Conservation (phyloP, 2,329 filamentous ascomycete genomes). For the Xylariaceae sp. region DNA sequence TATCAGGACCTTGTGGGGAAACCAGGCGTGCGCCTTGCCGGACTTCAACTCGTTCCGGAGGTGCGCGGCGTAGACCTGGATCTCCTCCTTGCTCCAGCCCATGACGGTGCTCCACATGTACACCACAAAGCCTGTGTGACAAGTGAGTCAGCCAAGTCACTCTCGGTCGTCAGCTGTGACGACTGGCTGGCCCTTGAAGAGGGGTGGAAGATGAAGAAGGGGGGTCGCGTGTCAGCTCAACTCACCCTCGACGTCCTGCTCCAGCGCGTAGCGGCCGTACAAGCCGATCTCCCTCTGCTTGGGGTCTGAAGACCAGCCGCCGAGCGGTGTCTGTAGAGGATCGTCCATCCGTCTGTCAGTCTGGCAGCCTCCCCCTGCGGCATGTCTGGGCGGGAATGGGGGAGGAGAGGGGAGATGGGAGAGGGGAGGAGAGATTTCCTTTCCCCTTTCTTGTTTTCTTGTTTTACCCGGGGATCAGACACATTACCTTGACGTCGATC, state of each 20-base stretch:
- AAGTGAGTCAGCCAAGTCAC: background rate
- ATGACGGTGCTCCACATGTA: slow-evolving; percentile 21
- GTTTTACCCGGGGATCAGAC: background rate
- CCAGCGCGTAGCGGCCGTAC: slow-evolving; percentile 23
- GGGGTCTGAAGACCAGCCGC: slow-evolving; percentile 33
- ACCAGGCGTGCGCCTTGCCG: slow-evolving; percentile 16
- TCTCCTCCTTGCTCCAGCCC: slow-evolving; percentile 20
- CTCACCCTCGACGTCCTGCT: slow-evolving; percentile 26
- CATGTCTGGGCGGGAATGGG: too few relatives aligned
- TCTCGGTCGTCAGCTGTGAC: too few relatives aligned
- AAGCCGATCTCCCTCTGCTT: slow-evolving; percentile 29
- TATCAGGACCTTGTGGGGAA: slow-evolving; percentile 17
- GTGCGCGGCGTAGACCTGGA: slow-evolving; percentile 21
- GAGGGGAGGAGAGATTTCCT: too few relatives aligned
- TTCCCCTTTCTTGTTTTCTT: too few relatives aligned
- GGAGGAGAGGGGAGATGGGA: too few relatives aligned
- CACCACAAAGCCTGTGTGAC: slow-evolving; percentile 22
- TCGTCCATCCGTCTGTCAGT: background rate
- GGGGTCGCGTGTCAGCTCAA: too few relatives aligned
- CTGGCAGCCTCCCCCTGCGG: background rate
- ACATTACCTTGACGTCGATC: slow-evolving; percentile 14
- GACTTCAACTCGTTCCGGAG: slow-evolving; percentile 21
- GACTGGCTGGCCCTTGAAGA: too few relatives aligned
- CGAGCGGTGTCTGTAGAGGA: slow-evolving; percentile 25
- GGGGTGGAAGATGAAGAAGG: too few relatives aligned